phyloP scores from a whole-genome alignment of 331 rosid species.

The Quercus phellos region DNA sequence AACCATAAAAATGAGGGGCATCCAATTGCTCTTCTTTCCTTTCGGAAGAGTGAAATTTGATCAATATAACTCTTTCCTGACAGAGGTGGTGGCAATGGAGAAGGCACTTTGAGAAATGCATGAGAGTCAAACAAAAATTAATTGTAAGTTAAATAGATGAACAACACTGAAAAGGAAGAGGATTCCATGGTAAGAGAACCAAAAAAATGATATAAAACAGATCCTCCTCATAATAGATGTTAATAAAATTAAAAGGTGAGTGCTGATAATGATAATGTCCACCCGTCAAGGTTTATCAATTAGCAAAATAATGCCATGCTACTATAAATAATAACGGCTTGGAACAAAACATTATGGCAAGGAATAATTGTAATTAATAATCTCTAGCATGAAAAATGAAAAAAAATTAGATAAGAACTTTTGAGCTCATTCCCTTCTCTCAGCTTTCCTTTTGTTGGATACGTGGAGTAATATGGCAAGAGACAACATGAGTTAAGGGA shows the following conservation, averaged over 20 bases:
- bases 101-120: conserved; percentile 82
- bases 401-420: background rate
- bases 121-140: conserved; percentile 40
- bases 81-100: conserved; percentile 85
- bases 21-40: conserved; percentile 68
- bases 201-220: conserved; percentile 10
- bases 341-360: background rate
- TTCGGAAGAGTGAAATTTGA: conserved; percentile 47
- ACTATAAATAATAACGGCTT: background rate
- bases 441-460: background rate
- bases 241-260: background rate
- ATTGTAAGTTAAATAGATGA: conserved; percentile 21
- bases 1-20: conserved; percentile 79
- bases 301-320: background rate
- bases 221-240: conserved; percentile 8
- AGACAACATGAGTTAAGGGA: background rate
- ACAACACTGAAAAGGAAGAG: background rate
- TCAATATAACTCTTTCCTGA: conserved; percentile 77
- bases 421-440: background rate
- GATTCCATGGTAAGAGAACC: background rate
- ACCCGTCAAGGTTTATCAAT: background rate
- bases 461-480: background rate
- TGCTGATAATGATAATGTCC: background rate
- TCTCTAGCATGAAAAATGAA: background rate
- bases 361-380: background rate